Percentiles rank a stretch among this genome's conserved stretches.
Evolutionary conservation across 23 red algal species (phyloP).

Genomic region (Gracilaria domingensis): DNA sequence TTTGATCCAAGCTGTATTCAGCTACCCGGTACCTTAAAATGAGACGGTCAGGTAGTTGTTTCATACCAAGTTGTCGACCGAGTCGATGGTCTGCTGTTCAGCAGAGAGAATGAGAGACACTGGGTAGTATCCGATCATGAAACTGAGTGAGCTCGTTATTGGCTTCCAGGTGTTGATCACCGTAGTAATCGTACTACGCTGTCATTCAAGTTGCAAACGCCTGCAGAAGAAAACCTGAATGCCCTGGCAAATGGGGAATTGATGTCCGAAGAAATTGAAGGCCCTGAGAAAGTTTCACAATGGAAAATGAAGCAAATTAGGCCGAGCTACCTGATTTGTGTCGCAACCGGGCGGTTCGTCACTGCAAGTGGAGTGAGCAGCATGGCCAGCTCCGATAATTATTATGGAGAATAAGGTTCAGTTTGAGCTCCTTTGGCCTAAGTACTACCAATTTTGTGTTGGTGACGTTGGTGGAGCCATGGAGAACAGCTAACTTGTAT

Average conservation of each 20-base stretch:
- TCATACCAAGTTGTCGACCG: conserved; percentile 57
- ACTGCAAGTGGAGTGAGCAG: conserved; percentile 59
- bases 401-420: conserved; percentile 65
- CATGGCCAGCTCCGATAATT: conserved; percentile 53
- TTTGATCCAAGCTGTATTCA: conserved; percentile 61
- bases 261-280: conserved; percentile 3
- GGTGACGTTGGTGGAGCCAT: conserved; percentile 81
- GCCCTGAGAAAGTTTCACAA: conserved; percentile 24
- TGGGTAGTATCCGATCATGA: conserved; percentile 79
- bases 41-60: conserved; percentile 53
- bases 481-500: conserved; percentile 83
- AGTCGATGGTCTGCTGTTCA: conserved; percentile 68
- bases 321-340: conserved; percentile 75
- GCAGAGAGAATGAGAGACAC: conserved; percentile 26
- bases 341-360: conserved; percentile 70
- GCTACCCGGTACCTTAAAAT: conserved; percentile 14
- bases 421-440: conserved; percentile 78
- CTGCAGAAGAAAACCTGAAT: conserved; percentile 61
- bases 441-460: conserved; percentile 75
- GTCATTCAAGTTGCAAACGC: conserved; percentile 51
- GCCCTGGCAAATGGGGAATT: conserved; percentile 68
- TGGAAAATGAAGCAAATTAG: conserved; percentile 75
- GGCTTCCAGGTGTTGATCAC: conserved; percentile 83
- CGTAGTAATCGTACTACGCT: conserved; percentile 65
- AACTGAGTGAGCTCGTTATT: conserved; percentile 82